Percentiles rank a stretch among this genome's conserved stretches.
These are phyloP conservation scores for Solanum hybrid DNA, from an alignment of 305 asterid species.

Conservation along the genomic window DNA sequence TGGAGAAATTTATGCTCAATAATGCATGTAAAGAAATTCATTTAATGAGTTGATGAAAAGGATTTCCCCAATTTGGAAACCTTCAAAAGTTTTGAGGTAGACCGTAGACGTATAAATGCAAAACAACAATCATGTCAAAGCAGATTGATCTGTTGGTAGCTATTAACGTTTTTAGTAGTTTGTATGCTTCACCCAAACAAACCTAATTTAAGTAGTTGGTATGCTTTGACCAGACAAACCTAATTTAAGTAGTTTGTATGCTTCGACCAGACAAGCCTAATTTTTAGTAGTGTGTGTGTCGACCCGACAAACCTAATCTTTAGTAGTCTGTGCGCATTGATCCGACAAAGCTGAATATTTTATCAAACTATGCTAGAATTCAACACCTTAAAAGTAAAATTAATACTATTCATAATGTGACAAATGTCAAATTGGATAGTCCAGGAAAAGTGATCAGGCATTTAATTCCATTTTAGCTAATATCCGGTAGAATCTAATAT, in stretches of 20 bases:
- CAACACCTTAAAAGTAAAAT: background rate
- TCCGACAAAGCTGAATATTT: background rate
- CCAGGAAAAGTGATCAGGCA: background rate
- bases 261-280: background rate
- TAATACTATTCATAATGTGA: too few species aligned
- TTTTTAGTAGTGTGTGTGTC: background rate
- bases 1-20: background rate
- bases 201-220: background rate
- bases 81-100: background rate
- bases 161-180: background rate
- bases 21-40: background rate
- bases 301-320: background rate
- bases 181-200: background rate
- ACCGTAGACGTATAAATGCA: background rate
- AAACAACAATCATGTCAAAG: background rate
- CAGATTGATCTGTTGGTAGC: background rate
- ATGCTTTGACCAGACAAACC: background rate
- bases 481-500: background rate
- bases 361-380: background rate
- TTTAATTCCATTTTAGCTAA: background rate
- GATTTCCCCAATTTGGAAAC: background rate
- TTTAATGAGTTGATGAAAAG: background rate
- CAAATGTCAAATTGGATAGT: background rate
- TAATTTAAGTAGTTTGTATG: background rate
- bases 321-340: background rate